Evolutionary conservation across 2,329 filamentous ascomycete species (phyloP).

Genomic region (Clonostachys byssicola): DNA sequence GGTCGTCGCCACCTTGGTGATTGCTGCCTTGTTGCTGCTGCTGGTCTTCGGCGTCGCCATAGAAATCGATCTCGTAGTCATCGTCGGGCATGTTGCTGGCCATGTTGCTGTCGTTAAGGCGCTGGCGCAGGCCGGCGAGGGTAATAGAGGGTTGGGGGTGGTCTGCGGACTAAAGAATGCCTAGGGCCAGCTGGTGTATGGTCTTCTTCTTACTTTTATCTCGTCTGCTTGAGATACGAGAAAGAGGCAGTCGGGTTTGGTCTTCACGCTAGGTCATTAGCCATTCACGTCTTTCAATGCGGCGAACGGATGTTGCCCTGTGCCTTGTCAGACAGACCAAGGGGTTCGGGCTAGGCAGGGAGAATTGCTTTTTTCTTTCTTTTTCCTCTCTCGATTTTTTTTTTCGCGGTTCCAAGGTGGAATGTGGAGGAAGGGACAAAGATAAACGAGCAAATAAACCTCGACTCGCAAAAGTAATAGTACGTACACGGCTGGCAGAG

Average conservation of each 20-base stretch:
- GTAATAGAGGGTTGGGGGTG: neutral
- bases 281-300: too few relatives aligned
- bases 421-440: too few relatives aligned
- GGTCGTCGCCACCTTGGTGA: constrained; percentile 7
- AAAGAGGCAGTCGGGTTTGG: neutral
- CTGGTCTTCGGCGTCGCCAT: constrained; percentile 37
- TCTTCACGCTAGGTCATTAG: too few relatives aligned
- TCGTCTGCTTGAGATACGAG: constrained; percentile 1
- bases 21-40: constrained; percentile 15
- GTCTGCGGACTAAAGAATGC: neutral
- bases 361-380: too few relatives aligned
- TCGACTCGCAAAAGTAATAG: too few relatives aligned
- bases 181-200: neutral
- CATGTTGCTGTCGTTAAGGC: constrained; percentile 35
- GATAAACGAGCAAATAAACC: too few relatives aligned
- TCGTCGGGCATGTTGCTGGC: constrained; percentile 63
- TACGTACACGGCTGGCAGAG: too few relatives aligned
- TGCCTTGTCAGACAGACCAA: too few relatives aligned
- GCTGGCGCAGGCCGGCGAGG: neutral
- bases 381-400: too few relatives aligned
- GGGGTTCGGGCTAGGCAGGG: too few relatives aligned
- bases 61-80: constrained; percentile 71
- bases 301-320: too few relatives aligned
- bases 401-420: too few relatives aligned
- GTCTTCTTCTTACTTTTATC: constrained; percentile 1